A percentile compares a stretch with the other conserved stretches of the same genome.
phyloP scores from a whole-genome alignment of 2,329 filamentous ascomycete species.

The Paradendryphiella salina region DNA sequence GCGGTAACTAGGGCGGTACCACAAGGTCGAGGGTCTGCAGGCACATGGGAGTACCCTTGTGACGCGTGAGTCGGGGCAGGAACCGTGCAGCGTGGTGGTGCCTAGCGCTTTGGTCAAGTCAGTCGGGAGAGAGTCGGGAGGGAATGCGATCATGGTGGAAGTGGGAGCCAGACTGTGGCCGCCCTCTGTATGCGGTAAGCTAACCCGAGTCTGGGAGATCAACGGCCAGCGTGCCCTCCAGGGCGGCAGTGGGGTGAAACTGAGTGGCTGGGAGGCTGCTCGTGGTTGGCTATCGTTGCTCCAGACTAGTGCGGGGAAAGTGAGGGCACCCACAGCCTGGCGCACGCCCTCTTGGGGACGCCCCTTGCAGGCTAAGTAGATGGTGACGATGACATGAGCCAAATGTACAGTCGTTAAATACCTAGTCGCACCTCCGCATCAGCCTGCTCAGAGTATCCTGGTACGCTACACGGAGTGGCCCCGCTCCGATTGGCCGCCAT shows the following conservation, averaged over 20 bases:
- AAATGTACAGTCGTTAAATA: too few species aligned
- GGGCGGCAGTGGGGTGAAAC: conserved; percentile 38
- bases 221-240: conserved; percentile 30
- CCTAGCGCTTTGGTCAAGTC: conserved; percentile 21
- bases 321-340: neutral
- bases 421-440: neutral
- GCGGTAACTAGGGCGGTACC: conserved; percentile 27
- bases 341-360: neutral
- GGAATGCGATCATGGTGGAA: conserved; percentile 12
- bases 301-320: conserved; percentile 22
- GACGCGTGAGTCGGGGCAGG: conserved; percentile 35
- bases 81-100: conserved; percentile 24
- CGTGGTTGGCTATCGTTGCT: conserved; percentile 29
- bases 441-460: neutral
- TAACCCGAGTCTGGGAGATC: conserved; percentile 15
- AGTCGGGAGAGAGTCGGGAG: neutral
- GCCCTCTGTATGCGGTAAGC: conserved; percentile 19
- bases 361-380: neutral
- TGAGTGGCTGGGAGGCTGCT: conserved; percentile 31
- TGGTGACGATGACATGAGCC: neutral
- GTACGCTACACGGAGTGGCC: conserved; percentile 6
- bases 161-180: neutral
- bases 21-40: conserved; percentile 29
- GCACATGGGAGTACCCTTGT: conserved; percentile 43
- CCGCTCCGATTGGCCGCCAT: conserved; percentile 14